These are phyloP conservation scores for Pleurotus tuoliensis DNA, from an alignment of 768 basidiomycete species.

Conservation along the genomic window DNA sequence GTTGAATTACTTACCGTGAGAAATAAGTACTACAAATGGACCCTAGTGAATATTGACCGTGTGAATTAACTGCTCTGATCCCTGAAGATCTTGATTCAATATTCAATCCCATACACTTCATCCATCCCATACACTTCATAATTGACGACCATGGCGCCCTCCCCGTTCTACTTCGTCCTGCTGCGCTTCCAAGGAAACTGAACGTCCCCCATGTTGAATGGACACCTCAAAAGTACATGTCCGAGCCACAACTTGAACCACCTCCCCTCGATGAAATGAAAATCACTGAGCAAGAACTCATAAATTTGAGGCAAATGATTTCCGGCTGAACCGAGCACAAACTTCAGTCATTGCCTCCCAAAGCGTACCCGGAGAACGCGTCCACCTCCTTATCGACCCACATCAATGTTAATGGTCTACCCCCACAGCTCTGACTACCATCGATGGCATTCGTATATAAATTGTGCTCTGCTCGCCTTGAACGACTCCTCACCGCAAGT, in stretches of 20 bases:
- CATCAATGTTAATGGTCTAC: no score
- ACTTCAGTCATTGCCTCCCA: slow-evolving; percentile 82
- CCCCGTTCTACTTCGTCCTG: slow-evolving; percentile 54
- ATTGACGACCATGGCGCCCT: slow-evolving; percentile 26
- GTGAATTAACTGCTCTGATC: no score
- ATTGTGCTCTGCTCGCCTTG: no score
- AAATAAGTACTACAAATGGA: no score
- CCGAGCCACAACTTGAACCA: slow-evolving; percentile 76
- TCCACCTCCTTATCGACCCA: slow-evolving; percentile 69
- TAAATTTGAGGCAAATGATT: slow-evolving; percentile 62
- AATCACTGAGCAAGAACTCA: slow-evolving; percentile 75
- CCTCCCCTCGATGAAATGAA: slow-evolving; percentile 71
- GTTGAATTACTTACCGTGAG: background rate
- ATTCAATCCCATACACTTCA: no score
- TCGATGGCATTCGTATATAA: no score
- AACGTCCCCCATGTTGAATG: slow-evolving; percentile 55
- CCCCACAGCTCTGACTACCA: no score
- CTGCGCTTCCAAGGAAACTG: slow-evolving; percentile 29
- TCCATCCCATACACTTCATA: no score
- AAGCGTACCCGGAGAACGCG: slow-evolving; percentile 86
- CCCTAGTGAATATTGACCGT: no score
- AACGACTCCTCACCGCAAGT: no score
- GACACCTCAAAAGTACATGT: slow-evolving; percentile 68
- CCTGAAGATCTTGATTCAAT: no score
- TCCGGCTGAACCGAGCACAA: slow-evolving; percentile 19